Conservation (phyloP, 1,139 yeast species). For the Suhomyces chickasaworum region DNA sequence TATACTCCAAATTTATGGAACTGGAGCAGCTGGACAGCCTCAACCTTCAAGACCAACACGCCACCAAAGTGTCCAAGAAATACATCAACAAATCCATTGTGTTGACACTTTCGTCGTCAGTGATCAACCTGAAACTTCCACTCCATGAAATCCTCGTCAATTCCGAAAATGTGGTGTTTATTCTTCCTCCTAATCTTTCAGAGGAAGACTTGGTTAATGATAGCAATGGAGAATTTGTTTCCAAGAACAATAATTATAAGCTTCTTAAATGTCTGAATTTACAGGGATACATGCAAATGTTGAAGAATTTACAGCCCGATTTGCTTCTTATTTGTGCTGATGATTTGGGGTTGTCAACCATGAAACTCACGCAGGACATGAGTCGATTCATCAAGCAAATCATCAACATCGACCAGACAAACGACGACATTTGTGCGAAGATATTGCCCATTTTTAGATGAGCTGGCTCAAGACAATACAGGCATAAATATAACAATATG, state of each 20-base stretch:
- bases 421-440: constrained; percentile 32
- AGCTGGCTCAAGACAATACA: constrained; percentile 14
- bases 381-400: constrained; percentile 43
- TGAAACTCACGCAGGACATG: constrained; percentile 39
- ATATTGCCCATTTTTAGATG: constrained; percentile 28
- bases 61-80: constrained; percentile 19
- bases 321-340: constrained; percentile 45
- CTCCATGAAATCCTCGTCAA: constrained; percentile 42
- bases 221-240: constrained; percentile 15
- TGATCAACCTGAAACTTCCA: constrained; percentile 42
- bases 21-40: too few species aligned
- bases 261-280: constrained; percentile 44
- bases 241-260: constrained; percentile 35
- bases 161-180: constrained; percentile 47
- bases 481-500: too few species aligned
- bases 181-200: constrained; percentile 48
- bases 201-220: constrained; percentile 40
- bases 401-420: constrained; percentile 37
- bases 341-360: constrained; percentile 41
- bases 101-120: constrained; percentile 46
- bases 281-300: constrained; percentile 44
- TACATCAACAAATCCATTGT: constrained; percentile 43
- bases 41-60: constrained; percentile 9
- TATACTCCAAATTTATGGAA: constrained; percentile 28
- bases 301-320: constrained; percentile 48